Base-by-base conservation (phyloP, 371 early-diverging fungal species). In the Globomyces sp. region DNA sequence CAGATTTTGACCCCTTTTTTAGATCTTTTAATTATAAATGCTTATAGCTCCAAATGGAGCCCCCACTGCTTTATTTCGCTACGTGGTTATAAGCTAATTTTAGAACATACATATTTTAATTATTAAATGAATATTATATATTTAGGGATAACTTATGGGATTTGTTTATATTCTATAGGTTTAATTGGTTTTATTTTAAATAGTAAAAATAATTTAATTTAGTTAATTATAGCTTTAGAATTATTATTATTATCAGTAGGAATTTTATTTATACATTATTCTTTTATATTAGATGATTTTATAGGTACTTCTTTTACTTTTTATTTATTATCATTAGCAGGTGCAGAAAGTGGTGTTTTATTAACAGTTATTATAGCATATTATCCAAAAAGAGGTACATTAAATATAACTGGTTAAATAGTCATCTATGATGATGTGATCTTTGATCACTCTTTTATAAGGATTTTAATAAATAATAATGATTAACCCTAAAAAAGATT, bases 161-260 rank as follows among this genome's bases (percentile, higher is more conserved):
- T 50, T 37, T 24, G 50, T 39, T 68, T 46, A 67, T 39, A 47
- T 49, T 40, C 64, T 40, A 43, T 59, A 41, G 34, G 41, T 34
- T 51, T 63, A 51, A 47, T 63, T 63, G 10, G 64, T 61, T 36
- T n/a, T 13, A 42, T 52, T 46, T 46, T n/a, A 65, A 43, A 10
- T 61, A 68, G 45, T 50, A 13, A 43, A 24, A 49, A 47, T 47
- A 68, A 68, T 71, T 44, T 71, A 66, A 68, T 70, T 34, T 41
- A 70, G 11, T 66, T 72, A 71, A 45, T 71, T 63, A 43, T 72
- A 34, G 34, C 40, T 59, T 71, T 72, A 51, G 57, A 72, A 68
- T 45, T 67, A 49, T 70, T 75, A 50, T 70, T 75, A 71, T 68
- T 70, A 51, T 6, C 37, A 46, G 47, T 60, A 0, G 61, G 52